Evolutionary conservation across 2,329 filamentous ascomycete species (phyloP).

Genomic region (Colletotrichum ledebouriae): DNA sequence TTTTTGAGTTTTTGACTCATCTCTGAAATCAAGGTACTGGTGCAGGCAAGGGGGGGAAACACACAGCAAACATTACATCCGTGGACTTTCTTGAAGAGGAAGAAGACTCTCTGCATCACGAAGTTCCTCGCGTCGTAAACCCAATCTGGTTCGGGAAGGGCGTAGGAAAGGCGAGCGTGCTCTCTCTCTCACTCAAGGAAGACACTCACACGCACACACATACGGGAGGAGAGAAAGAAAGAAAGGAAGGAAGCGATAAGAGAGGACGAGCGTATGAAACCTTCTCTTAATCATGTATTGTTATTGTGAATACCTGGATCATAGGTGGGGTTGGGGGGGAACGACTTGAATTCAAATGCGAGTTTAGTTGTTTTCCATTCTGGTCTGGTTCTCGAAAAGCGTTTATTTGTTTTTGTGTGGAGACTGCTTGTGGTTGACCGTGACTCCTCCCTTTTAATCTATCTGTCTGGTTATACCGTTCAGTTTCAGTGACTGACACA

Average conservation of each 20-base stretch:
- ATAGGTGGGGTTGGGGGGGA: conserved; percentile 14
- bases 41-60: not conserved
- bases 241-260: conserved; percentile 4
- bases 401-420: not conserved
- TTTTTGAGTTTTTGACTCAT: too few relatives aligned
- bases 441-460: too few relatives aligned
- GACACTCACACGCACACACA: too few relatives aligned
- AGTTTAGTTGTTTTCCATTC: conserved; percentile 19
- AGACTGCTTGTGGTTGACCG: too few relatives aligned
- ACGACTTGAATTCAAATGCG: conserved; percentile 35
- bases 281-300: conserved; percentile 40
- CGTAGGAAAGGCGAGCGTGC: not conserved
- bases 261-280: conserved; percentile 36
- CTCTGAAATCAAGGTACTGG: too few relatives aligned
- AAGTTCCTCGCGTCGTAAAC: not conserved
- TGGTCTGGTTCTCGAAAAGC: not conserved
- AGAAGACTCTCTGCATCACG: conserved; percentile 4
- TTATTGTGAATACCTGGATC: conserved; percentile 42
- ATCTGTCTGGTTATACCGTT: too few relatives aligned
- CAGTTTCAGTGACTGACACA: too few relatives aligned
- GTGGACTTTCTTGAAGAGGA: not conserved
- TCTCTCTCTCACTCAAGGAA: not conserved
- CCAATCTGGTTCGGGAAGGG: not conserved
- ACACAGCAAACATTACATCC: not conserved
- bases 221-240: not conserved